Base-by-base conservation (phyloP, 257 asterid genomes). In the Primulina huaijiensis region DNA sequence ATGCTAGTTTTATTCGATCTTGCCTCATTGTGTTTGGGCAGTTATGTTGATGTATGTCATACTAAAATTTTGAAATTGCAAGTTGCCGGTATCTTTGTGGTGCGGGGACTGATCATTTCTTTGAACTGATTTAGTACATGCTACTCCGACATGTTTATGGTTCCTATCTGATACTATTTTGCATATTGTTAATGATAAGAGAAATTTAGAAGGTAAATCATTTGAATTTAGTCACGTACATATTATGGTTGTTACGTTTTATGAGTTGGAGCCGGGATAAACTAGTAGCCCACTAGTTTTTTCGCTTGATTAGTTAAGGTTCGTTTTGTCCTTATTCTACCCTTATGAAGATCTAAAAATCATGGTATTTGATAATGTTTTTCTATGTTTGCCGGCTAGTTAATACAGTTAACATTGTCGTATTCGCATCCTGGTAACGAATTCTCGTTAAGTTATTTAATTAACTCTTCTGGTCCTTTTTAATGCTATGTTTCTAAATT, bases 71-170 rank as follows among this genome's bases (percentile, higher is more conserved):
- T 31, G 25, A 67, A 63, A 56, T 27, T 25, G 33, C 11, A 7
- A 72, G 40, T 7, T 61, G 58, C 56, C 23, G 55, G 25, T 31
- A 17, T 67, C 31, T 66, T 52, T n/a, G 23, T 23, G 6, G 35
- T 35, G 60, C 34, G n/a, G 62, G 17, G 8, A 65, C 64, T 43
- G 17, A 64, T 17, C 46, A n/a, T 55, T 62, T 74, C 58, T 59
- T 72, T 33, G 71, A 70, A 60, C 78, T 19, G 25, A 35, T 7
- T 63, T 56, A 58, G 38, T 43, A 19, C 50, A 37, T 65, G 50
- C 16, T 27, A 50, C 52, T 14, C 60, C 16, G 33, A 60, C 65
- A 30, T 40, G 62, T 74, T 55, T 40, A 31, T 50, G 65, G 40
- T 19, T 38, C 43, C 35, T 71, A 21, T 64, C 30, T 35, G 33